These are phyloP conservation scores for Neurospora sp. DNA, from an alignment of 495 filamentous ascomycete genomes.

Conservation along the genomic window DNA sequence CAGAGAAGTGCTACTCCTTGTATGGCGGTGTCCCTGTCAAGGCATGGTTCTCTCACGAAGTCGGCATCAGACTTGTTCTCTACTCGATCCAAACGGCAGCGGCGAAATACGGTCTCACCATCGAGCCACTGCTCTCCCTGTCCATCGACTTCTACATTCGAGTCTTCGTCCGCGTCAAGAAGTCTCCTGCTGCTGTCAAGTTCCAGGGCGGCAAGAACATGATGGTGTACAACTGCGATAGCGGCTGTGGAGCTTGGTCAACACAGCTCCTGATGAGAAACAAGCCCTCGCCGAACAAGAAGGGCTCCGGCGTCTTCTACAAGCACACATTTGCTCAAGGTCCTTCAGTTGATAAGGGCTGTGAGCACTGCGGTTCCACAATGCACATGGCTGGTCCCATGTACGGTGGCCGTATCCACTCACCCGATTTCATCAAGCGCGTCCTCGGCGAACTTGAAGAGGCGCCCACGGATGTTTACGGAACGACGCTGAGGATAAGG, in stretches of 20 bases:
- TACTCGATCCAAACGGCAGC: slow-evolving; percentile 69
- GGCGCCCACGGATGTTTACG: slow-evolving; percentile 54
- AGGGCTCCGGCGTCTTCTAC: slow-evolving; percentile 53
- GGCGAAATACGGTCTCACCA: slow-evolving; percentile 75
- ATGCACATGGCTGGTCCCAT: slow-evolving; percentile 87
- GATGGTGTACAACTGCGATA: slow-evolving; percentile 83
- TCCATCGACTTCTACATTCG: slow-evolving; percentile 95
- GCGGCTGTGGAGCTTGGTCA: slow-evolving; percentile 79
- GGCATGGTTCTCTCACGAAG: slow-evolving; percentile 78
- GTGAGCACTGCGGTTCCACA: slow-evolving; percentile 75
- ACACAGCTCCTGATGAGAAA: slow-evolving; percentile 64
- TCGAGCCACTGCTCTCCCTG: slow-evolving; percentile 85
- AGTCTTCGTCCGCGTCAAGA: slow-evolving; percentile 74
- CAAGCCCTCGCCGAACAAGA: slow-evolving; percentile 53
- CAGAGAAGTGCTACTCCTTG: slow-evolving; percentile 81
- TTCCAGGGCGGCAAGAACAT: slow-evolving; percentile 82
- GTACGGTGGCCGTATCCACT: slow-evolving; percentile 88
- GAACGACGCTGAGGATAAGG: slow-evolving; percentile 68
- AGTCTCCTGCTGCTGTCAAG: slow-evolving; percentile 75
- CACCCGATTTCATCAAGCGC: slow-evolving; percentile 63
- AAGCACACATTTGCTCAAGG: slow-evolving; percentile 65
- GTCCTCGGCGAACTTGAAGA: slow-evolving; percentile 59
- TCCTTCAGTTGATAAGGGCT: slow-evolving; percentile 49
- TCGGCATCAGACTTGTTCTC: slow-evolving; percentile 74
- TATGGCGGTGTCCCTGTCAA: slow-evolving; percentile 87